phyloP scores from a whole-genome alignment of 768 basidiomycete species.

The Mycena olivaceomarginata region DNA sequence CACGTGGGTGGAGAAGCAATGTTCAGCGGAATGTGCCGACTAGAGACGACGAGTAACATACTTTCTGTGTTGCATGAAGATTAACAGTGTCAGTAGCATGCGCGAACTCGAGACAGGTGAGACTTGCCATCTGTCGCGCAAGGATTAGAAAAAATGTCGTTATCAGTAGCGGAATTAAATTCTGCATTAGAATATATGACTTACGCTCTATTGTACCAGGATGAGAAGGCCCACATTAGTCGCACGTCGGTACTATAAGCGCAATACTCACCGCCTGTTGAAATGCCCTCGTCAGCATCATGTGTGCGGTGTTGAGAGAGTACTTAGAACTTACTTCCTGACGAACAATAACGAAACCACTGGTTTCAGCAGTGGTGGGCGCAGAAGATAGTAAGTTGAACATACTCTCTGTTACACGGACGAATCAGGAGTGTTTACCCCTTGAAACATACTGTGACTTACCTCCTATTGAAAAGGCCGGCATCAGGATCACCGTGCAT shows the following conservation, averaged over 20 bases:
- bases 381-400: neutral
- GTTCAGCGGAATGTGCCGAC: neutral
- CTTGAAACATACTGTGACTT: neutral
- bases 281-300: neutral
- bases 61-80: neutral
- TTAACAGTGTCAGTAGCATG: neutral
- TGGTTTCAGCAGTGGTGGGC: neutral
- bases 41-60: neutral
- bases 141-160: neutral
- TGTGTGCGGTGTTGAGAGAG: neutral
- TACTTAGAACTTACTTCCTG: neutral
- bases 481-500: neutral
- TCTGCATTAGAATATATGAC: neutral
- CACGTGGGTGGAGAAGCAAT: neutral
- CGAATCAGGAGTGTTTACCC: neutral
- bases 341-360: neutral
- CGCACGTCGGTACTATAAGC: neutral
- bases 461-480: neutral
- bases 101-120: neutral
- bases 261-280: neutral
- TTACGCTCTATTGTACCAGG: neutral
- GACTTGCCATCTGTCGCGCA: neutral
- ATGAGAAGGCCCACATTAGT: neutral
- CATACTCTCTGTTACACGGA: neutral
- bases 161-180: neutral